Base-by-base conservation (phyloP, 2,329 filamentous ascomycete species). In the Cladophialophora exuberans region DNA sequence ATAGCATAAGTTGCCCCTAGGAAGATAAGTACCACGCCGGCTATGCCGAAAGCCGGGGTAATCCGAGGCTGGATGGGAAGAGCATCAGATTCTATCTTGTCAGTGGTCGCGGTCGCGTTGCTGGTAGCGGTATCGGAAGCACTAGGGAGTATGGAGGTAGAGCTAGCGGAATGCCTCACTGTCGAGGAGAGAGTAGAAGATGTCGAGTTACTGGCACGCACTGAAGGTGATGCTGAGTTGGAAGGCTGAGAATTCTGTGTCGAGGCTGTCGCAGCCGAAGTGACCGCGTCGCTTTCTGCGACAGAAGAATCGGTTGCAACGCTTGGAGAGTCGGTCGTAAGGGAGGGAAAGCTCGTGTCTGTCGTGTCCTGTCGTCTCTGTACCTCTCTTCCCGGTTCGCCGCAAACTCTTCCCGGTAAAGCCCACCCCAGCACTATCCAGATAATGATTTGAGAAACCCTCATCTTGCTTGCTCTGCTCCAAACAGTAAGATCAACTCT, bases 21-120 rank as follows among this genome's bases (percentile, higher is more conserved):
- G 3, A 85, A 68, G 38, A 97, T 78, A 56, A 97, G 77, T 45
- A 97, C 76, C 17, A 86, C 82, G 20, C 92, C 93, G 28, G 85
- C 86, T 44, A 97, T 82, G 2, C 85, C 89, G 72, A 90, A 85
- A 35, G 86, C 90, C 2, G 93, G 91, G 1, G 90, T 96, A 43
- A 97, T 79, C 52, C 71, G 73, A 0, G 93, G 91, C 20, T 82
- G 66, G 28, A 96, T 75, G 0, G 93, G 93, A 15, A 97, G 78
- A 26, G 43, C 44, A 43, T 61, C 51, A 5, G 26, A 31, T 23
- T 33, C 31, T 17, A 52, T 43, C 22, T 33, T 15, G 15, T 11
- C 30, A 6, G 59, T 54, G 38, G 45, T 57, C 11, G 33, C 17
- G 2, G 50, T 55, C 4, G 59, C 30, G 39, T 49, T 53, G 18